Base-by-base conservation (phyloP, 768 basidiomycete genomes). In the Candolleomyces aberdarensis region DNA sequence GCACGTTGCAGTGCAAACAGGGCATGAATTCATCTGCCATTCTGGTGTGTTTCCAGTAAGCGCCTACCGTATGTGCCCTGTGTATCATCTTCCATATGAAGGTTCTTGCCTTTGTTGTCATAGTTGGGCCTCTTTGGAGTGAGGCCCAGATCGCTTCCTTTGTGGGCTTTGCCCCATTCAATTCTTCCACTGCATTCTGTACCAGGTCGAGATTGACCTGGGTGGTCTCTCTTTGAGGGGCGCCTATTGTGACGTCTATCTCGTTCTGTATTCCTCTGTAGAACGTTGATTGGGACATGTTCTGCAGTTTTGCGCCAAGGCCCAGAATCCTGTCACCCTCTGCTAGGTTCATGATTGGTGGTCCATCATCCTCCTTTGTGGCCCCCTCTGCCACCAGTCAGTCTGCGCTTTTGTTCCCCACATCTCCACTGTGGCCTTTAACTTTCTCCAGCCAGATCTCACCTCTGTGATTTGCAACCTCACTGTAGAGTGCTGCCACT, bases 11-110 rank as follows among this genome's bases (percentile, higher is more conserved):
- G 40, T 20, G 39, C 72, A 72, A 0, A 52, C 32, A 0, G 22
- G 17, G 60, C 72, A 73, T 4, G 0, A 11, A 13, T 56, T 63
- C 44, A 62, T 44, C 41, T 44, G 15, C 14, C 47, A 0, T 50
- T 5, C 53, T 66, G 64, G 70, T 68, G 0, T 63, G 57, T 0
- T n/a, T 10, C 74, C 73, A 76, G 64, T 65, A 72, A 1, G 46
- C n/a, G 0, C 74, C 72, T 0, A 66, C 26, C 31, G 64, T 66
- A 52, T 69, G 67, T 1, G 66, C 57, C 5, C 63, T 52, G 48
- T 72, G 70, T 15, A 72, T 60, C 1, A 63, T 56, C 47, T 62
- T 67, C 64, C 66, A 75, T 6, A 71, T 17, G 64, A 67, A 69
- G 29, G 59, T 48, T 29, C 60, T 55, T 2, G 32, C 46, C 60